Evolutionary conservation across 495 filamentous ascomycete species (phyloP).

Genomic region (Penicillium desertorum): DNA sequence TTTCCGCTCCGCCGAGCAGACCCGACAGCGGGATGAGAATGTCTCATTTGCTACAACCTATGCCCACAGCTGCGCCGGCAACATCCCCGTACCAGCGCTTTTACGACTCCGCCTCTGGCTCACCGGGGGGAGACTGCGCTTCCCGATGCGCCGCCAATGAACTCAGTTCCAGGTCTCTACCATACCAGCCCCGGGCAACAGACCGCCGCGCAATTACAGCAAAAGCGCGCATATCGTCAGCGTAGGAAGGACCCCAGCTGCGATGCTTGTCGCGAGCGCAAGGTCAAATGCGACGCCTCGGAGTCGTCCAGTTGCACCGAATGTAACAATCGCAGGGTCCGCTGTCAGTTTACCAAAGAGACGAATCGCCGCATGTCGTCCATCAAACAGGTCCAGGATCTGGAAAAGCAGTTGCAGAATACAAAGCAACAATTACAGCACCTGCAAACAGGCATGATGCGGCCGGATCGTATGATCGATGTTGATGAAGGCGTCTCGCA

Average conservation of each 20-base stretch:
- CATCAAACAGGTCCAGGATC: conserved; percentile 97
- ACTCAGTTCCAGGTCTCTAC: conserved; percentile 40
- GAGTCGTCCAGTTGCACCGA: conserved; percentile 95
- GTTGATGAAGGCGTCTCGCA: conserved; percentile 59
- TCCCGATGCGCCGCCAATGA: conserved; percentile 36
- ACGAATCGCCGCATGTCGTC: conserved; percentile 98
- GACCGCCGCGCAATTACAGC: conserved; percentile 56
- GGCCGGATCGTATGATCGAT: conserved; percentile 53
- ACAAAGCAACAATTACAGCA: conserved; percentile 72
- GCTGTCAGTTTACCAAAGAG: conserved; percentile 98
- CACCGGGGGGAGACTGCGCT: conserved; percentile 42
- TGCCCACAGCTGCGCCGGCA: conserved; percentile 32
- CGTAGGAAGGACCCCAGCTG: conserved; percentile 95
- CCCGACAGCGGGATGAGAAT: conserved; percentile 46
- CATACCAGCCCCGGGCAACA: conserved; percentile 47
- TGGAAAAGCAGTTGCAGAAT: conserved; percentile 84
- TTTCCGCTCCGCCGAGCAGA: conserved; percentile 47
- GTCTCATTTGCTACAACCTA: conserved; percentile 46
- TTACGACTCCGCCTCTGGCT: conserved; percentile 47
- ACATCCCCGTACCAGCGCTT: conserved; percentile 40
- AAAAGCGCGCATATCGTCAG: conserved; percentile 94
- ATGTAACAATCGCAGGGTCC: conserved; percentile 90
- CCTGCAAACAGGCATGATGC: conserved; percentile 54
- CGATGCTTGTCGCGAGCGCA: conserved; percentile 94
- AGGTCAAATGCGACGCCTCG: conserved; percentile 99